A percentile compares a stretch with the other conserved stretches of the same genome.
These are phyloP conservation scores for Moesziomyces antarcticus DNA, from an alignment of 1,284 basidiomycete genomes.

Conservation along the genomic window DNA sequence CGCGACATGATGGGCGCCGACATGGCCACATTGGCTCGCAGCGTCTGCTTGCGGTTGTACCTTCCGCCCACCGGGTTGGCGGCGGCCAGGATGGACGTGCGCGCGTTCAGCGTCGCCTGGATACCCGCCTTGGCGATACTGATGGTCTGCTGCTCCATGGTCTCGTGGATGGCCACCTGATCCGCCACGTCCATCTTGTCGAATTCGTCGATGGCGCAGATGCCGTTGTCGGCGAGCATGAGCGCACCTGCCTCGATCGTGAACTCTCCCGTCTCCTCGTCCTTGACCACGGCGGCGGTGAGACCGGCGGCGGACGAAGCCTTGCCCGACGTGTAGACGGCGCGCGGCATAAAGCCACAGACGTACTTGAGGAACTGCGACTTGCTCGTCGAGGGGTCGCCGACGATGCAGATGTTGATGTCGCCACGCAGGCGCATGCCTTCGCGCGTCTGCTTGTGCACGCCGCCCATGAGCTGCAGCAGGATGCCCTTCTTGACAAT, in stretches of 20 bases:
- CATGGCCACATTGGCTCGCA: constrained; percentile 97
- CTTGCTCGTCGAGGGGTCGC: constrained; percentile 95
- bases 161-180: constrained; percentile 99
- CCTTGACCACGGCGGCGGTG: constrained; percentile 96
- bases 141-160: constrained; percentile 99
- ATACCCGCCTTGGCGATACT: constrained; percentile 99
- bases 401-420: constrained; percentile 98
- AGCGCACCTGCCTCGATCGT: constrained; percentile 95
- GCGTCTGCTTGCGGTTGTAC: constrained; percentile 93
- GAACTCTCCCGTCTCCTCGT: constrained; percentile 99
- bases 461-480: constrained; percentile 99
- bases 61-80: constrained; percentile 96
- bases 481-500: constrained; percentile 88
- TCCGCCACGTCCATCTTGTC: constrained; percentile 99
- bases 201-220: constrained; percentile 99
- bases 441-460: constrained; percentile 95
- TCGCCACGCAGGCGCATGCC: constrained; percentile 98
- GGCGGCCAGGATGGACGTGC: constrained; percentile 96
- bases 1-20: constrained; percentile 99
- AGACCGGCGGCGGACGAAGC: constrained; percentile 98
- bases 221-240: constrained; percentile 99
- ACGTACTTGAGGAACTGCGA: constrained; percentile 99
- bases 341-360: constrained; percentile 97
- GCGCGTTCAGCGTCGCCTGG: constrained; percentile 96
- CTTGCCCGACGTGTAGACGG: constrained; percentile 98